Evolutionary conservation across 2,329 filamentous ascomycete genomes (phyloP).

Genomic region (Arthrobotrys conoides): DNA sequence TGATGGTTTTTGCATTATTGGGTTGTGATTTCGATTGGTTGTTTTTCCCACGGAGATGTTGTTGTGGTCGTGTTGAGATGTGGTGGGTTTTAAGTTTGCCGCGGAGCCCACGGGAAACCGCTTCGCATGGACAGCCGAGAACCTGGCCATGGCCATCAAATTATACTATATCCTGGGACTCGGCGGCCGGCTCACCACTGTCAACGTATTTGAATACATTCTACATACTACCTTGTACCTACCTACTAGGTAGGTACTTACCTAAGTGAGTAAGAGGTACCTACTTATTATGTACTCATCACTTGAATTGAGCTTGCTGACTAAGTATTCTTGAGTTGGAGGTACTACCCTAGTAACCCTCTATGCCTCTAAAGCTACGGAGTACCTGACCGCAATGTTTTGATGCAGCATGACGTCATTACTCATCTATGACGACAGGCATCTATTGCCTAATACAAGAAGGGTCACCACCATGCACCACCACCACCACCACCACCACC

Average conservation of each 20-base stretch:
- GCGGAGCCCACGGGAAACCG: slow-evolving; percentile 1
- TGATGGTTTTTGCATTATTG: no score
- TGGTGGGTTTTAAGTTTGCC: slow-evolving; percentile 8
- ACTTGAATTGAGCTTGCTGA: neutral
- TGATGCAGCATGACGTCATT: slow-evolving; percentile 5
- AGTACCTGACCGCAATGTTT: no score
- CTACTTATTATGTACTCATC: neutral
- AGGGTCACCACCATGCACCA: no score
- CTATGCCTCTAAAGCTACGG: no score
- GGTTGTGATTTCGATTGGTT: neutral
- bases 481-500: no score
- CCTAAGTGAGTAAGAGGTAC: neutral
- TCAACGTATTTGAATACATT: no score
- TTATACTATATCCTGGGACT: neutral
- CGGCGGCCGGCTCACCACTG: neutral
- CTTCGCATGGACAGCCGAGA: neutral
- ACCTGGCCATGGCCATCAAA: no score
- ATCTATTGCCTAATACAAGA: no score
- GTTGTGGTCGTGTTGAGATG: neutral
- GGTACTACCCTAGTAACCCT: no score
- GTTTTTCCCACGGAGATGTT: neutral
- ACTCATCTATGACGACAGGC: neutral
- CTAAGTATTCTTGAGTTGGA: no score
- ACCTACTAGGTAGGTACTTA: no score
- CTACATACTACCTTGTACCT: no score